Percentiles rank a stretch among this genome's conserved stretches.
Evolutionary conservation across 139 green algal genomes (phyloP).

Genomic region (Tetradesmus lagerheimii): DNA sequence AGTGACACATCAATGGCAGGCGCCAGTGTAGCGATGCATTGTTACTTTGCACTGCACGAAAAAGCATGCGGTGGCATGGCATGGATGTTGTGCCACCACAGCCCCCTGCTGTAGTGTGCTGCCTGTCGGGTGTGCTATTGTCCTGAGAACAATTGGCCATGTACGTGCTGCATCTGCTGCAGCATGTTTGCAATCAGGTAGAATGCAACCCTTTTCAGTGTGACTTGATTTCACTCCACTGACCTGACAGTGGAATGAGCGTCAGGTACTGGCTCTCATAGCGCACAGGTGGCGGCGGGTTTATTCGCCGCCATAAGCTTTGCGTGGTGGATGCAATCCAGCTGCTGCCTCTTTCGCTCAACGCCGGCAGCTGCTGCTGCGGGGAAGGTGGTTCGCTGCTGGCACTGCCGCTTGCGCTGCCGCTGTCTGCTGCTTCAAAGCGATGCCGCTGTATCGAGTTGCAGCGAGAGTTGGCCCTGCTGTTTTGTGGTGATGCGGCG

Average conservation of each 20-base stretch:
- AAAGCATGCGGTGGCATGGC: too few relatives aligned
- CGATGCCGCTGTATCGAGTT: not conserved
- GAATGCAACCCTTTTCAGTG: too few relatives aligned
- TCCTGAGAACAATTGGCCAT: too few relatives aligned
- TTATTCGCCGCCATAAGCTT: not conserved
- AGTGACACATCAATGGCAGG: too few relatives aligned
- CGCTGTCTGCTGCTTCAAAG: slow-evolving; percentile 26
- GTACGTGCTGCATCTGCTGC: too few relatives aligned
- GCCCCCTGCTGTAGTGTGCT: too few relatives aligned
- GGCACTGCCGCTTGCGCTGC: not conserved
- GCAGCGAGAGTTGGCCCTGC: not conserved
- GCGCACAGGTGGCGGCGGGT: not conserved
- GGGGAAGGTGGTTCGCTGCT: slow-evolving; percentile 17
- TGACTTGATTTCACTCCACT: too few relatives aligned
- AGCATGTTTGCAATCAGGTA: too few relatives aligned
- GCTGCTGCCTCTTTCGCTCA: not conserved
- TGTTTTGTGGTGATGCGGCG: not conserved
- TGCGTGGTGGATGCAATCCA: not conserved
- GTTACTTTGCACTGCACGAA: too few relatives aligned
- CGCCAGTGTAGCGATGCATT: too few relatives aligned
- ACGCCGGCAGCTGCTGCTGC: not conserved
- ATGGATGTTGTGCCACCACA: too few relatives aligned
- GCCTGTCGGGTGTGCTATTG: too few relatives aligned
- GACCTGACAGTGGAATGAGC: slow-evolving; percentile 77
- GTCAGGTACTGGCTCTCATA: slow-evolving; percentile 70